A percentile compares a stretch with the other conserved stretches of the same genome.
Conservation (phyloP, 164 flowering plant genomes). For the Malania oleifera region DNA sequence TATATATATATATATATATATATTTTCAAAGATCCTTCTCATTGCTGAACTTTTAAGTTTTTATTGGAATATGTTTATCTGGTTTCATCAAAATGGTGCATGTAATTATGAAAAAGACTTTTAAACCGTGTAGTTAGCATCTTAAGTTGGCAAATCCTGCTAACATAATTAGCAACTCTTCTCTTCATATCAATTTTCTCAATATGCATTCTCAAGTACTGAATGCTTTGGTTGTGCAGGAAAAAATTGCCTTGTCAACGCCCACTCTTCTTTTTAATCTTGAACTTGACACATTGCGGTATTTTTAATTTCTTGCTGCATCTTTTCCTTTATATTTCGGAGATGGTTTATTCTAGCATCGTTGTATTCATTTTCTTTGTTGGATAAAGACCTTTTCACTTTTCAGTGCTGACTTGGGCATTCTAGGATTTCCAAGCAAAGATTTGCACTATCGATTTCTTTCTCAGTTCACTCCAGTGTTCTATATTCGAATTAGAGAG, state of each 20-base stretch:
- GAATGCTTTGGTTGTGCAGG: conserved; percentile 45
- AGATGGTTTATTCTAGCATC: not conserved
- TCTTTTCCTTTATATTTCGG: not conserved
- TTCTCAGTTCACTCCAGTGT: conserved; percentile 83
- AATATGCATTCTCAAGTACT: not conserved
- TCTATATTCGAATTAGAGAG: conserved; percentile 85
- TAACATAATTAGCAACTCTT: not conserved
- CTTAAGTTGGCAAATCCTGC: too few species aligned
- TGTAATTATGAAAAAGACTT: too few species aligned
- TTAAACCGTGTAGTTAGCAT: too few species aligned
- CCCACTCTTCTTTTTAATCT: conserved; percentile 89
- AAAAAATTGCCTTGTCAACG: conserved; percentile 66
- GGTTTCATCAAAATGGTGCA: too few species aligned
- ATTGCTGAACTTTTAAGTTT: too few species aligned
- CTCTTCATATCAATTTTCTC: not conserved
- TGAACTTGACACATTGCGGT: conserved; percentile 95
- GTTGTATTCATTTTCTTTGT: not conserved
- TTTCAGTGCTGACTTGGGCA: conserved; percentile 90
- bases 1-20: too few species aligned
- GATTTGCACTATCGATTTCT: conserved; percentile 92
- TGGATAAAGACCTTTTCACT: conserved; percentile 7
- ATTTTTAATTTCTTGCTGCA: conserved; percentile 13
- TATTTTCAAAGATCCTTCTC: too few species aligned
- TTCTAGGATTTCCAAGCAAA: conserved; percentile 82
- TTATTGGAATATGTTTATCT: too few species aligned